Conservation (phyloP, 176 grass and related monocot species). For the Miscanthus lutarioriparius region DNA sequence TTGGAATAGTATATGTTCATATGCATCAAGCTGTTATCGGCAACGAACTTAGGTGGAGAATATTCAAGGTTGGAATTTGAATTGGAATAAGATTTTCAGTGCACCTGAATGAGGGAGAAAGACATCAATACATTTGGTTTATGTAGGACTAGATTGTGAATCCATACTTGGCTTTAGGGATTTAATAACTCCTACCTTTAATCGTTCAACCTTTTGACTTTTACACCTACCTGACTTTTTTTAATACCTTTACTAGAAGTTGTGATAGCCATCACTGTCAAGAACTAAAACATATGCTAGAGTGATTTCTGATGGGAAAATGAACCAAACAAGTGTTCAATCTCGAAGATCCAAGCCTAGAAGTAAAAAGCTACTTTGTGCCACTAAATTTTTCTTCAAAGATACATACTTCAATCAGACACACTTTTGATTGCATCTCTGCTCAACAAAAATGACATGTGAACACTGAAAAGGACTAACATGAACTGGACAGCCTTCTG, state of each 20-base stretch:
- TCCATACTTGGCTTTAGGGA: slow-evolving; percentile 11
- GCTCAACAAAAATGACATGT: background rate
- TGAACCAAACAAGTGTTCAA: background rate
- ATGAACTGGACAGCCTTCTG: background rate
- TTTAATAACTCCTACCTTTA: background rate
- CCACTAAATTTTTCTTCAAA: slow-evolving; percentile 7
- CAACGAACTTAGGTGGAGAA: background rate
- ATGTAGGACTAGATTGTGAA: slow-evolving; percentile 1
- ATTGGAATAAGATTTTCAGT: slow-evolving; percentile 4
- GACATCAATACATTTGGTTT: slow-evolving; percentile 16
- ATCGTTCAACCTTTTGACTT: slow-evolving; percentile 2
- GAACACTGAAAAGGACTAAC: slow-evolving; percentile 2
- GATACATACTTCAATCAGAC: background rate
- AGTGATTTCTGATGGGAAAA: background rate
- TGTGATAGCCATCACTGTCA: background rate
- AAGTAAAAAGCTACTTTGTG: background rate
- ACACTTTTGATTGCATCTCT: background rate
- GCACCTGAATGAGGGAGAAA: background rate
- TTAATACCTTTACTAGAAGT: background rate
- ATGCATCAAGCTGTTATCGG: background rate
- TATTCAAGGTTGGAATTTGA: background rate
- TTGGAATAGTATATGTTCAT: background rate
- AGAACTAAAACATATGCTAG: background rate
- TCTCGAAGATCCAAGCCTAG: background rate
- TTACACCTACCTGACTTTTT: background rate